Percentiles rank a stretch among this genome's conserved stretches.
Conservation (phyloP, 257 asterid species). For the Gentiana straminea region DNA sequence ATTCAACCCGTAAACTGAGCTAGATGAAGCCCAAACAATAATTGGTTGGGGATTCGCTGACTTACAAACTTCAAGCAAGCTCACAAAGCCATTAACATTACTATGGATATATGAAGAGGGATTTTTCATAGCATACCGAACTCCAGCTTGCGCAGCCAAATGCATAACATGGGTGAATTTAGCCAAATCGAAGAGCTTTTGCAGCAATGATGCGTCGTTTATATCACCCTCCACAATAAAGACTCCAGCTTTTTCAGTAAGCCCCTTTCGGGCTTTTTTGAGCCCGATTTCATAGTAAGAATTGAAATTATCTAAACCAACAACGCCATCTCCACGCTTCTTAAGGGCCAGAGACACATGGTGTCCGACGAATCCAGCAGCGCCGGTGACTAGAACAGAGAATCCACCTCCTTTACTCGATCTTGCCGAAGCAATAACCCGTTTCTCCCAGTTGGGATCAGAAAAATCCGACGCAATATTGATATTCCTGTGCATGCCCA, state of each 20-base stretch:
- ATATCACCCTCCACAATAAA: constrained; percentile 51
- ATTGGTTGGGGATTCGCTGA: constrained; percentile 52
- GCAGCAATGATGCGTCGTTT: constrained; percentile 41
- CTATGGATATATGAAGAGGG: constrained; percentile 61
- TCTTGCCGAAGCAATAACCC: constrained; percentile 53
- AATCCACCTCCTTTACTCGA: constrained; percentile 35
- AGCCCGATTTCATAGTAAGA: constrained; percentile 59
- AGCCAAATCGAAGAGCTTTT: constrained; percentile 37
- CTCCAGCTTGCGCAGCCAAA: constrained; percentile 87
- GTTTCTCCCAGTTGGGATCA: constrained; percentile 42
- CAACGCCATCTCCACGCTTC: constrained; percentile 69
- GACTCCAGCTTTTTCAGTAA: constrained; percentile 44
- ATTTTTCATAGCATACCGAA: constrained; percentile 70
- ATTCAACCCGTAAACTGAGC: constrained; percentile 78
- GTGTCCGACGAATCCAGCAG: constrained; percentile 71
- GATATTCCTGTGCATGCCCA: constrained; percentile 20
- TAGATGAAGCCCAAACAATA: constrained; percentile 76
- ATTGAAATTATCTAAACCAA: constrained; percentile 73
- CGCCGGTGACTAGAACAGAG: constrained; percentile 72
- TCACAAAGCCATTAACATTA: constrained; percentile 61
- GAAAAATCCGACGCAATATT: constrained; percentile 2
- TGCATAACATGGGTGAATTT: constrained; percentile 75
- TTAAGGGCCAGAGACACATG: constrained; percentile 54
- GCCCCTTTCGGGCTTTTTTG: constrained; percentile 52
- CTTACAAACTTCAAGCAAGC: constrained; percentile 56